Conservation (phyloP, 2,329 filamentous ascomycete genomes). For the Endothia cerciana region DNA sequence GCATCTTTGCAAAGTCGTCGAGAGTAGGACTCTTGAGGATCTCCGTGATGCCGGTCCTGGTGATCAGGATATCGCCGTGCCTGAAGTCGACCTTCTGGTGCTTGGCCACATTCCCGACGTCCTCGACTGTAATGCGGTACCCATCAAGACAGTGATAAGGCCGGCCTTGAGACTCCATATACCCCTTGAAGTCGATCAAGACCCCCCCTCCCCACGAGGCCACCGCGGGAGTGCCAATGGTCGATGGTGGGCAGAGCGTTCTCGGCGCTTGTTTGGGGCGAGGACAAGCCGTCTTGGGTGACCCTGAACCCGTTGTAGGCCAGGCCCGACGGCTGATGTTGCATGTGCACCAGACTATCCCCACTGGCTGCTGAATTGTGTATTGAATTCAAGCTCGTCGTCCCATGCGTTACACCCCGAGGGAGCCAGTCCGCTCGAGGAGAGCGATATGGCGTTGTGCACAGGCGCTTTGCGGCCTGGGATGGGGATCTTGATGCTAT, state of each 20-base stretch:
- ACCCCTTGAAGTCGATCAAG: slow-evolving; percentile 46
- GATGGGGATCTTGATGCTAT: slow-evolving; percentile 43
- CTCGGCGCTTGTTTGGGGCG: slow-evolving; percentile 32
- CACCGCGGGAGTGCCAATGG: slow-evolving; percentile 34
- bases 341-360: slow-evolving; percentile 55
- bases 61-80: slow-evolving; percentile 44
- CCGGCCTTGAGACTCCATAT: slow-evolving; percentile 8
- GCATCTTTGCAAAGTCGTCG: slow-evolving; percentile 41
- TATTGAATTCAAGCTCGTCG: slow-evolving; percentile 59
- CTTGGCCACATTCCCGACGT: slow-evolving; percentile 40
- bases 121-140: slow-evolving; percentile 28
- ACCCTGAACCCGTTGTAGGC: slow-evolving; percentile 56
- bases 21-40: slow-evolving; percentile 46
- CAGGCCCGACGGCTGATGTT: slow-evolving; percentile 46
- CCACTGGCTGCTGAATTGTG: slow-evolving; percentile 60
- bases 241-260: slow-evolving; percentile 46
- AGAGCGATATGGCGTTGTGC: slow-evolving; percentile 44
- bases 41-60: slow-evolving; percentile 42
- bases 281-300: slow-evolving; percentile 38
- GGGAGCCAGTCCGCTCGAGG: slow-evolving; percentile 36
- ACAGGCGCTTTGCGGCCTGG: slow-evolving; percentile 41
- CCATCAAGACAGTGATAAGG: slow-evolving; percentile 20
- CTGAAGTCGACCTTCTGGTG: slow-evolving; percentile 41
- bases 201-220: slow-evolving; percentile 51
- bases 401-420: slow-evolving; percentile 43